Evolutionary conservation across 306 rosid species (phyloP), one percentile per base, ranked within the genome.

Genomic region (Quercus ilex): DNA sequence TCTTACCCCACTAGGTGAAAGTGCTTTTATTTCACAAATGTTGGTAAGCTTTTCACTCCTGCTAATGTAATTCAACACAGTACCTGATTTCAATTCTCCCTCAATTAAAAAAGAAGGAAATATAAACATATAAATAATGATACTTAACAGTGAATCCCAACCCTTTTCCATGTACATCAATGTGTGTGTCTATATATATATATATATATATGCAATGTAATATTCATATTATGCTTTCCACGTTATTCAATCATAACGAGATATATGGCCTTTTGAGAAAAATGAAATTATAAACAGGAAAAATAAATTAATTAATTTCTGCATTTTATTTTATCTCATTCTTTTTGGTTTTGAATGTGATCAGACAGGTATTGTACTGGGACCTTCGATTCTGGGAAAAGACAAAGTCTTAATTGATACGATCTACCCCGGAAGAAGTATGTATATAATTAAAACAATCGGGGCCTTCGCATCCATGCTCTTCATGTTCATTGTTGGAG

Each of bases 401-500:
- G 15, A 69, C 51, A 11, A 41, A 41, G 46, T 7, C 11, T 41
- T 41, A 7, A 11, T 0, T 41, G 11, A 41, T 41, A 41, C 3
- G 10, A 0, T 89, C 18, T 89, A 85, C 71, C 84, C 92, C 15
- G 17, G n/a, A 33, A 84, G n/a, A 58, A 64, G 87, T 53, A 79
- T 77, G 26, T 90, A 87, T 33, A 19, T 84, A 9, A 76, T 71
- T 67, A 80, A 84, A 72, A 81, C 91, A 6, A 51, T 85, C 4
- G 88, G 90, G 5, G 78, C 81, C n/a, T 86, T 87, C 3, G 94
- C 89, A 1, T 72, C 80, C 87, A 84, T 86, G 85, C 23, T 86
- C 0, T 90, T 72, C 75, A 69, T 90, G 84, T 92, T 92, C 80
- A 43, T 82, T 0, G 59, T 90, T 9, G 92, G 89, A 31, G 89